Base-by-base conservation (phyloP, 2,329 filamentous ascomycete species). In the Paradendryphiella salina region DNA sequence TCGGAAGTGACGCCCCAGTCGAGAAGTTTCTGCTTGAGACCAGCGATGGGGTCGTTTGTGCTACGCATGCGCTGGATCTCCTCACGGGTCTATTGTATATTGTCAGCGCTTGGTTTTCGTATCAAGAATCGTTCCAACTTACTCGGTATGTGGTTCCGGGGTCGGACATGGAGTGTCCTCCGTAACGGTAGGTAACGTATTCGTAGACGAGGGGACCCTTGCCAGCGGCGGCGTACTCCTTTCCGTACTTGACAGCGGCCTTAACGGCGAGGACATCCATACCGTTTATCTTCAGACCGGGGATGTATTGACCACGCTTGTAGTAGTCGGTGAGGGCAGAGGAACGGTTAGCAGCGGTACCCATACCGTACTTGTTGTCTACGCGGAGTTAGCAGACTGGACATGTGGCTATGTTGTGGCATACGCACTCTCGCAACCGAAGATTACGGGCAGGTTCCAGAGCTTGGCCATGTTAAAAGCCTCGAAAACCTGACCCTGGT, bases 301-400 rank as follows among this genome's bases (percentile, higher is more conserved):
- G 93, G 65, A 99, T 99, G 83, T 97, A 99, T 81, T 99, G 94
- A 64, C 94, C 94, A 79, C 94, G 93, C 87, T 97, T 97, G 86
- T 99, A 97, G 87, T 99, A 99, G 77, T 99, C 94, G 76, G 94
- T 97, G 74, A 96, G 80, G 68, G 94, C 94, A 54, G 94, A 93
- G 56, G 94, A 92, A 70, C 94, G 91, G 78, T 88, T 87, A 64
- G 94, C 93, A 56, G 94, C 89, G 59, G 94, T 99, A 79, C 94
- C 94, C 94, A 99, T 99, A 77, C 94, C 94, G 76, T 99, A 99
- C 80, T 99, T 99, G 88, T 99, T 99, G 85, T 99, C 92, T 96
- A 52, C 28, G n/a, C 5, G 3, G 5, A 14, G 47, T 71, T 56
- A 71, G 65, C 52, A 29, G 36, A 35, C 10, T 38, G 5, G 2